Percentiles rank a stretch among this genome's conserved stretches.
phyloP scores from a whole-genome alignment of 257 asterid genomes.

The Cordia subcordata region DNA sequence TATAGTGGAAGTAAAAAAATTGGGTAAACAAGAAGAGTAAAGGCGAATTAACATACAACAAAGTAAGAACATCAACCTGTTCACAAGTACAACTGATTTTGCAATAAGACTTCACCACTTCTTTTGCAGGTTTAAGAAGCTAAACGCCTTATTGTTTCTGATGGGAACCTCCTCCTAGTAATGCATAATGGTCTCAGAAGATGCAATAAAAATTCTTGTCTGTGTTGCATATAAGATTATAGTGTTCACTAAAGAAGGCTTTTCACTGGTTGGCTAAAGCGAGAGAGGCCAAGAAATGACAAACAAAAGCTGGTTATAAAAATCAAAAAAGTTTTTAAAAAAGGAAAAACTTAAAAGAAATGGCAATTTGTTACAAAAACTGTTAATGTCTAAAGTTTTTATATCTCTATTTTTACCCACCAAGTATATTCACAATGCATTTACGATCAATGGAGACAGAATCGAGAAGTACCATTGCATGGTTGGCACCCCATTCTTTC shows the following conservation, averaged over 20 bases:
- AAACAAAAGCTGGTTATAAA: background rate
- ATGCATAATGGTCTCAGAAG: no score
- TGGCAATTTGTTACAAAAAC: background rate
- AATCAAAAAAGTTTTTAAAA: no score
- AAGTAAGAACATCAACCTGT: background rate
- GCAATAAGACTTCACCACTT: no score
- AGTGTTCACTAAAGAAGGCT: background rate
- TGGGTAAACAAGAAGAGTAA: background rate
- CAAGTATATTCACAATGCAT: no score
- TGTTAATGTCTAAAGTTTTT: slow-evolving; percentile 9
- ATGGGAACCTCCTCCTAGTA: background rate
- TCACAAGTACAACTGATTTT: no score
- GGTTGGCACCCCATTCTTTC: no score
- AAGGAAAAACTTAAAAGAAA: background rate
- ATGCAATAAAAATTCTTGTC: background rate
- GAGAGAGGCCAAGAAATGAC: slow-evolving; percentile 6
- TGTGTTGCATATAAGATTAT: background rate
- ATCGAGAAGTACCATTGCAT: no score
- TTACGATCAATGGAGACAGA: no score
- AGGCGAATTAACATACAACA: background rate
- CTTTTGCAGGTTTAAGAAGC: no score
- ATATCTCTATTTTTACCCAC: background rate
- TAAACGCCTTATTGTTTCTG: no score
- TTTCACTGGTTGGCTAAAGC: background rate
- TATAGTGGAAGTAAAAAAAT: no score